Evolutionary conservation across 306 rosid genomes (phyloP).

Genomic region (Ceratonia siliqua): DNA sequence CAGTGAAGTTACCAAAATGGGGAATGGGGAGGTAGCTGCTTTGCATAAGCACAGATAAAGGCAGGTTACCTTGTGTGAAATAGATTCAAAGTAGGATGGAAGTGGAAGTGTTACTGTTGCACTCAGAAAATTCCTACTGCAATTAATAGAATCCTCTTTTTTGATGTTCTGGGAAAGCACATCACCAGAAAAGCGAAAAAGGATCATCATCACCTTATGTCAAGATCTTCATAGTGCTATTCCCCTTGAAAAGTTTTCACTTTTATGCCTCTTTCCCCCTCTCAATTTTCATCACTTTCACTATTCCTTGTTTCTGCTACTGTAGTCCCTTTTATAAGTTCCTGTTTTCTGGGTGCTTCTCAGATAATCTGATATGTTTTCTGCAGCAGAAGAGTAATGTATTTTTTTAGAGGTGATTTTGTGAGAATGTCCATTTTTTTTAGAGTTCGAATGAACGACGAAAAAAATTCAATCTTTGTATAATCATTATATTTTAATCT

Average conservation of each 20-base stretch:
- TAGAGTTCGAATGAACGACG: no score
- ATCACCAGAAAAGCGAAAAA: conserved; percentile 45
- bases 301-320: not conserved
- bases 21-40: conserved; percentile 27
- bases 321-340: not conserved
- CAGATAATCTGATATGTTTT: not conserved
- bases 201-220: conserved; percentile 20
- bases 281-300: not conserved
- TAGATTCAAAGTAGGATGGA: conserved; percentile 20
- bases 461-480: no score
- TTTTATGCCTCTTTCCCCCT: not conserved
- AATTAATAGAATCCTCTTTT: conserved; percentile 34
- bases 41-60: conserved; percentile 37
- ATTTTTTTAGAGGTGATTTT: no score
- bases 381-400: not conserved
- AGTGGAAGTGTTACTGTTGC: conserved; percentile 31
- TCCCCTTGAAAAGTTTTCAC: conserved; percentile 35
- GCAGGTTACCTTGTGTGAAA: conserved; percentile 31
- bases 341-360: not conserved
- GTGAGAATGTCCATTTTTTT: no score
- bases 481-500: not conserved
- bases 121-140: conserved; percentile 20
- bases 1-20: conserved; percentile 39
- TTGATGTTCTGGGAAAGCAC: conserved; percentile 44
- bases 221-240: conserved; percentile 33